Conservation (phyloP, 2,329 filamentous ascomycete genomes). For the Botryotinia globosa region DNA sequence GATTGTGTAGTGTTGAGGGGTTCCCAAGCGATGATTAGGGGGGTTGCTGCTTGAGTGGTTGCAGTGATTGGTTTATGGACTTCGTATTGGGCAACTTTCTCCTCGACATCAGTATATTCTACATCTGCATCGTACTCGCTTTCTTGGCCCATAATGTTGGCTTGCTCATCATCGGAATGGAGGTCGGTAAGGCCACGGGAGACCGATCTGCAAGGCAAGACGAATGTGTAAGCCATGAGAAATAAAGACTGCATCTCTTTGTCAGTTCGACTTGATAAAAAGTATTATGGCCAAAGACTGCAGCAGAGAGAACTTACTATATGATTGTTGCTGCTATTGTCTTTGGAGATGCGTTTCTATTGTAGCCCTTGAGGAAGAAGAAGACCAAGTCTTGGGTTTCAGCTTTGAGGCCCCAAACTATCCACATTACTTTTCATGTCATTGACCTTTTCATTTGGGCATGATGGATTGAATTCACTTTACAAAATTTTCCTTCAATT, state of each 20-base stretch:
- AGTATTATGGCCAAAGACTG: not conserved
- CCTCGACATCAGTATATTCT: not conserved
- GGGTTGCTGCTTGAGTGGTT: not conserved
- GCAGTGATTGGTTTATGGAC: not conserved
- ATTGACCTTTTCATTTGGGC: not conserved
- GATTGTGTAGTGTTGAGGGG: not conserved
- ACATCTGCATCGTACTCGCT: slow-evolving; percentile 2
- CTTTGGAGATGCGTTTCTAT: not conserved
- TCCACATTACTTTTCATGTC: not conserved
- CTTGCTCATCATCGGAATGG: not conserved
- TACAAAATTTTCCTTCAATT: not conserved
- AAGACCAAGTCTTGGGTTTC: not conserved
- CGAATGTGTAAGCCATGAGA: slow-evolving; percentile 1
- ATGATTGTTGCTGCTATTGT: not conserved
- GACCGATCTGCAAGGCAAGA: not conserved
- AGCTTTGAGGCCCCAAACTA: not conserved
- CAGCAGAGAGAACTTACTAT: not conserved
- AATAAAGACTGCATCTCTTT: not conserved
- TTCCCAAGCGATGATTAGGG: not conserved
- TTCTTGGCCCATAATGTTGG: not conserved
- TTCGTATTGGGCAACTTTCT: not conserved
- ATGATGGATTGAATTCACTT: slow-evolving; percentile 1
- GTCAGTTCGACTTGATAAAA: not conserved
- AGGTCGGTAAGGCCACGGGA: not conserved
- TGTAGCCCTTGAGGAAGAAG: not conserved